Evolutionary conservation across 441 rosid genomes (phyloP).

Genomic region (Raphanus hybrid): DNA sequence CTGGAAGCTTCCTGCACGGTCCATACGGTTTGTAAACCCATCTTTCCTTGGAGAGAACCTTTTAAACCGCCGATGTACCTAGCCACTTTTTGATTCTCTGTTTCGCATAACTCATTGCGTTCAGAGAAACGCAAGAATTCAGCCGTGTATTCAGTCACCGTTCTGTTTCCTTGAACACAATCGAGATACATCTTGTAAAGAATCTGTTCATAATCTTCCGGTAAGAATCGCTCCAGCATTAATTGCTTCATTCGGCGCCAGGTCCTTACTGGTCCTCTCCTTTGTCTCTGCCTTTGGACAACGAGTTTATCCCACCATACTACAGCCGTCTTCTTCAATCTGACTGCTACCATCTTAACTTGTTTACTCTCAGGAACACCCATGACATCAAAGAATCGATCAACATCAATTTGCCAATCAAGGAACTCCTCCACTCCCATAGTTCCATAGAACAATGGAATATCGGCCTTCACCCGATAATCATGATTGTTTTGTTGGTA

Average conservation of each 20-base stretch:
- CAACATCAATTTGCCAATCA: too few species aligned
- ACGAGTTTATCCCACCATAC: too few species aligned
- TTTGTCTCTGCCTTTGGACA: too few species aligned
- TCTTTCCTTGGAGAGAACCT: neutral
- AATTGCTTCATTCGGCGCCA: neutral
- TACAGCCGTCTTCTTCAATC: too few species aligned
- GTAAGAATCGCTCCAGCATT: neutral
- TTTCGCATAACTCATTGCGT: neutral
- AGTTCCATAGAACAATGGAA: too few species aligned
- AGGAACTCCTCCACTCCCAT: too few species aligned
- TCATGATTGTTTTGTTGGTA: too few species aligned
- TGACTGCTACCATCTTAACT: too few species aligned
- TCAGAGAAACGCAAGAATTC: neutral
- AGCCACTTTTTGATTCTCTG: neutral
- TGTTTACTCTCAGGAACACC: too few species aligned
- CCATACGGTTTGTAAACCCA: neutral
- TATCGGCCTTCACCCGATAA: too few species aligned
- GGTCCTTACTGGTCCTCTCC: neutral
- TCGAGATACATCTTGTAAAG: neutral
- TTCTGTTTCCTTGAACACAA: neutral
- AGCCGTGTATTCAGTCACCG: neutral
- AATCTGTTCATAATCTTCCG: neutral
- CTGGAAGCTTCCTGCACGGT: neutral
- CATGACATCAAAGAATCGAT: too few species aligned
- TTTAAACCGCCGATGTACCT: neutral